A percentile compares a stretch with the other conserved stretches of the same genome.
Conservation (phyloP, 495 filamentous ascomycete genomes). For the Neurospora sp. region DNA sequence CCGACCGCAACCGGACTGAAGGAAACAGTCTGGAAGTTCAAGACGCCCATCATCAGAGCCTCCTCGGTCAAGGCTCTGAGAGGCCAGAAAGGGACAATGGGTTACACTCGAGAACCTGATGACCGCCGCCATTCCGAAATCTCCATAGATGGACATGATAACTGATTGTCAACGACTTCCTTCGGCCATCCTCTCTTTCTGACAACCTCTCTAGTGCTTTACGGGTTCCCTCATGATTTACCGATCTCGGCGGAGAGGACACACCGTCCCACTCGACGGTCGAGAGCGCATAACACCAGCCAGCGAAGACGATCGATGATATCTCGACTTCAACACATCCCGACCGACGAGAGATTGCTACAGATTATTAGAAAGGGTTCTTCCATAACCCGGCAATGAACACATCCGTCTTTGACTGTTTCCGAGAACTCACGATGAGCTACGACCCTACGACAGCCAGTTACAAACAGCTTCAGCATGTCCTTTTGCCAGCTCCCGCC, state of each 20-base stretch:
- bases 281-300: background rate
- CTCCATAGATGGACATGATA: background rate
- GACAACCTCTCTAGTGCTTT: background rate
- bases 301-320: background rate
- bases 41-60: background rate
- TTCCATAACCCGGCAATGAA: background rate
- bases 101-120: background rate
- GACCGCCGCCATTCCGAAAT: background rate
- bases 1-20: background rate
- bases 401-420: background rate
- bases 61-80: background rate
- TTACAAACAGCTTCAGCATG: background rate
- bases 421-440: background rate
- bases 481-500: background rate
- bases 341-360: background rate
- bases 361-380: background rate
- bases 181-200: background rate
- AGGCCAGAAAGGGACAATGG: background rate
- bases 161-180: background rate
- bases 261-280: background rate
- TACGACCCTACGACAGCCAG: background rate
- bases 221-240: background rate
- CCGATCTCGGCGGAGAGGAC: background rate
- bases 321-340: background rate
- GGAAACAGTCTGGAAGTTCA: background rate